phyloP scores from a whole-genome alignment of 83 land plant genomes.

The Thuja plicata region DNA sequence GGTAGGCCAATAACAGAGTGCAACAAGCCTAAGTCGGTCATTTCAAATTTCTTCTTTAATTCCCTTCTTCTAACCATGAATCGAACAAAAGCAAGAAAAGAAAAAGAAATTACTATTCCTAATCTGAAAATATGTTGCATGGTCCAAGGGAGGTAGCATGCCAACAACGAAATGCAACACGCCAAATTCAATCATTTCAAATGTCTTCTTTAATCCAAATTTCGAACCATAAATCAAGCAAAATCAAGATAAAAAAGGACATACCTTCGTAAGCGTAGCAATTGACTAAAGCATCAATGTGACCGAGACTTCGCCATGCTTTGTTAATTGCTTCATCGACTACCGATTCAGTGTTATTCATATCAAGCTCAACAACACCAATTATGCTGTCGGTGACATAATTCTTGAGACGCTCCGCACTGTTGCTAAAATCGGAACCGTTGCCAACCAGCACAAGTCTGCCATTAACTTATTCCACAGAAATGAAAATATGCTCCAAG shows the following conservation, averaged over 20 bases:
- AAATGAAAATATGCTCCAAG: no score
- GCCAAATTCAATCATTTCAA: background rate
- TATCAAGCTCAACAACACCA: constrained; percentile 48
- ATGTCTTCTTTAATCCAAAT: background rate
- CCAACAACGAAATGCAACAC: background rate
- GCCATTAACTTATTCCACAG: background rate
- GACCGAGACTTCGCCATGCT: constrained; percentile 38
- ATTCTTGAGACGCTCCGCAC: constrained; percentile 19
- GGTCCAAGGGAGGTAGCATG: background rate
- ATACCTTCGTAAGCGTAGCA: constrained; percentile 63
- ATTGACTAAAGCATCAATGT: constrained; percentile 64
- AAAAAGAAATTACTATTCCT: background rate
- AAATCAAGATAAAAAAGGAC: background rate
- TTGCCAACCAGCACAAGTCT: constrained; percentile 66
- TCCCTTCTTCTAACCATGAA: background rate
- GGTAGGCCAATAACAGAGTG: no score
- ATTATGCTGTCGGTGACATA: constrained; percentile 21
- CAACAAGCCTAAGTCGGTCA: no score
- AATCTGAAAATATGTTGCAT: background rate
- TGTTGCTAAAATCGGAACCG: constrained; percentile 16
- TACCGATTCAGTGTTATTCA: constrained; percentile 25
- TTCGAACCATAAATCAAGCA: background rate
- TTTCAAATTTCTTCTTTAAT: no score
- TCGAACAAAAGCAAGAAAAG: no score
- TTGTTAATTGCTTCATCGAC: constrained; percentile 52